phyloP scores from a whole-genome alignment of 2,329 filamentous ascomycete genomes.

The Rasamsonia emersonii region DNA sequence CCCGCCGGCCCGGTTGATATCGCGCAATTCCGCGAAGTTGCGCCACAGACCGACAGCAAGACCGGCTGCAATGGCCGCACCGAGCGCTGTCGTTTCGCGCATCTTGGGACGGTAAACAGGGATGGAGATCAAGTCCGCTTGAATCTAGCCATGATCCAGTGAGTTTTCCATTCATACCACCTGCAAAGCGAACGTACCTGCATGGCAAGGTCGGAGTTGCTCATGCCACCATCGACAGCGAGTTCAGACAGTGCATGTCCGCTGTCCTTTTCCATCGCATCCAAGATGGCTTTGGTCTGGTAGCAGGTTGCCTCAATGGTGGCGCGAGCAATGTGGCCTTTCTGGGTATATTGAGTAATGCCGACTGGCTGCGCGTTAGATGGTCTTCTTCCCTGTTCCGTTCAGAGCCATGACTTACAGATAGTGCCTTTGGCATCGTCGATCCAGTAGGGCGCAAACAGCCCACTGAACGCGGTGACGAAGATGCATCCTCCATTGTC shows the following conservation, averaged over 20 bases:
- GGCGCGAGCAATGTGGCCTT: conserved; percentile 77
- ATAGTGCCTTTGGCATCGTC: conserved; percentile 87
- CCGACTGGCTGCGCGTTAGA: conserved; percentile 46
- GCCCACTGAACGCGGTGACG: conserved; percentile 81
- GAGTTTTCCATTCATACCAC: neutral
- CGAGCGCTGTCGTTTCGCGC: conserved; percentile 79
- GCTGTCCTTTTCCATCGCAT: conserved; percentile 84
- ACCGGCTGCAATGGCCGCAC: conserved; percentile 77
- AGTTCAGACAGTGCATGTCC: conserved; percentile 67
- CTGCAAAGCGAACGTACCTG: conserved; percentile 42
- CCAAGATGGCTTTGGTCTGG: conserved; percentile 86
- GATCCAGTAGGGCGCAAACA: conserved; percentile 93
- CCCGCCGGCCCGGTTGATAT: conserved; percentile 62
- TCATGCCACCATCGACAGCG: conserved; percentile 82
- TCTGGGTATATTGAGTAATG: conserved; percentile 75
- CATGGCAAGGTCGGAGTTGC: conserved; percentile 82
- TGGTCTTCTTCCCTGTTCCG: conserved; percentile 3
- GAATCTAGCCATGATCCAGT: conserved; percentile 45
- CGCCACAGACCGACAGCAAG: conserved; percentile 72
- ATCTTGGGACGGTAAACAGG: conserved; percentile 73
- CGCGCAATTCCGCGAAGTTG: conserved; percentile 61
- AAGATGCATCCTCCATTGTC: conserved; percentile 81
- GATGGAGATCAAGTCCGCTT: conserved; percentile 74
- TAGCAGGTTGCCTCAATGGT: conserved; percentile 87
- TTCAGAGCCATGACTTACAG: conserved; percentile 40